Evolutionary conservation across 768 basidiomycete species (phyloP), one percentile per base, ranked within the genome.

Genomic region (Zangia roseola): DNA sequence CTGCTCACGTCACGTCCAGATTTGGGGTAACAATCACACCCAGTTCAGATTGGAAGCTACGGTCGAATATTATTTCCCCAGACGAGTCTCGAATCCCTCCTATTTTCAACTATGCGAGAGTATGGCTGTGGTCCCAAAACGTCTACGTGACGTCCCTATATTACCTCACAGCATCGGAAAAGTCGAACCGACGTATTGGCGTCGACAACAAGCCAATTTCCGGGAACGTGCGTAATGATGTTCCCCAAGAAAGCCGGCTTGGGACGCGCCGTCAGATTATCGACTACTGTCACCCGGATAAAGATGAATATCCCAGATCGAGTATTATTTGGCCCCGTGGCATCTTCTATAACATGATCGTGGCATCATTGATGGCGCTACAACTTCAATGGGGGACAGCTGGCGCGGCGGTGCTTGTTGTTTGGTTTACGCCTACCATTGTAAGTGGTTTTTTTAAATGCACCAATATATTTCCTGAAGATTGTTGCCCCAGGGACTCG

Each of bases 371-470:
- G 10, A 56, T 65, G 35, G 47, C 68, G 10, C 33, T 72, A 13
- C 48, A 46, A 8, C 24, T 72, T n/a, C 70, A 72, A 41, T 72
- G 67, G 71, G 62, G 56, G 0, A 69, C 70, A 6, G 58, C 62
- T 1, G 35, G 51, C 1, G 62, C 69, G 7, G 69, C 70, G 1
- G 4, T 70, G 25, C 37, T 69, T 5, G 52, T 56, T 6, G 57
- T 57, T 10, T 63, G 57, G 54, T 65, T 51, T 23, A 71, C 66
- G 0, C 71, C 70, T 8, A 72, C 70, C 1, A 52, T 49, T 2
- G 62, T 61, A 28, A 47, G 58, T 56, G 8, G n/a, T n/a, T 14
- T 31, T 31, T 14, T 14, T 31, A 10, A 6, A 14, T 31, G 13
- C 30, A 3, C 30, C 6, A 14, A 14, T 31, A 14, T 28, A 8